Evolutionary conservation across 176 grass and related monocot species (phyloP).

Genomic region (Tillandsia leiboldiana): DNA sequence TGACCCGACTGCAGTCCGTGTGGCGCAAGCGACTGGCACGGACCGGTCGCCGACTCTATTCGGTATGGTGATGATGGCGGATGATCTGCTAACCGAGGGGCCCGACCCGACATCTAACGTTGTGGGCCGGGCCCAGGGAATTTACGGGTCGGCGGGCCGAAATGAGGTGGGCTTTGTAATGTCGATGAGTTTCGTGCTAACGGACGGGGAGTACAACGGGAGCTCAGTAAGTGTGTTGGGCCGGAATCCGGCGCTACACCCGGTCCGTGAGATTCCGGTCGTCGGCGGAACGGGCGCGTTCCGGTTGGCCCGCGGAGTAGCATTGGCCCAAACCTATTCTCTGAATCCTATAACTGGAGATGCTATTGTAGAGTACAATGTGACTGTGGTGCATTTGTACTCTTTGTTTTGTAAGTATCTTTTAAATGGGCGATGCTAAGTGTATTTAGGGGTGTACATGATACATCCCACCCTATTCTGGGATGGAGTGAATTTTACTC

Average conservation of each 20-base stretch:
- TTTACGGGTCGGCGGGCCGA: conserved; percentile 34
- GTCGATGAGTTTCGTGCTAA: conserved; percentile 57
- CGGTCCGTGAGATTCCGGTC: conserved; percentile 45
- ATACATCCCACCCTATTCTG: no score
- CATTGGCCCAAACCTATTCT: conserved; percentile 26
- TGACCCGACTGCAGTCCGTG: conserved; percentile 28
- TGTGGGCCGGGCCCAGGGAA: conserved; percentile 42
- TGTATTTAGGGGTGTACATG: no score
- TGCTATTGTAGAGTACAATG: conserved; percentile 61
- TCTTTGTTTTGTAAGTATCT: no score
- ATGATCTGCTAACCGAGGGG: conserved; percentile 42
- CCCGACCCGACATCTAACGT: conserved; percentile 20
- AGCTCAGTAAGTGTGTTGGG: conserved; percentile 48
- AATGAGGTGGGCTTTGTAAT: conserved; percentile 23
- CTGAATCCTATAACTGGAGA: conserved; percentile 23
- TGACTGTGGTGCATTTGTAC: conserved; percentile 26
- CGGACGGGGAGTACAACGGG: conserved; percentile 36
- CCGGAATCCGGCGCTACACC: conserved; percentile 23
- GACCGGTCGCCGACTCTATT: conserved; percentile 31
- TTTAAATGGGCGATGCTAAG: no score
- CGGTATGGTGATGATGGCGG: conserved; percentile 39
- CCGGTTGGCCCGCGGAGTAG: conserved; percentile 36
- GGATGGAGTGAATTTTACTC: no score
- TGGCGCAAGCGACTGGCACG: neutral
- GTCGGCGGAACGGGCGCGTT: conserved; percentile 48